Base-by-base conservation (phyloP, 176 grass and related monocot genomes). In the Raddia distichophylla region DNA sequence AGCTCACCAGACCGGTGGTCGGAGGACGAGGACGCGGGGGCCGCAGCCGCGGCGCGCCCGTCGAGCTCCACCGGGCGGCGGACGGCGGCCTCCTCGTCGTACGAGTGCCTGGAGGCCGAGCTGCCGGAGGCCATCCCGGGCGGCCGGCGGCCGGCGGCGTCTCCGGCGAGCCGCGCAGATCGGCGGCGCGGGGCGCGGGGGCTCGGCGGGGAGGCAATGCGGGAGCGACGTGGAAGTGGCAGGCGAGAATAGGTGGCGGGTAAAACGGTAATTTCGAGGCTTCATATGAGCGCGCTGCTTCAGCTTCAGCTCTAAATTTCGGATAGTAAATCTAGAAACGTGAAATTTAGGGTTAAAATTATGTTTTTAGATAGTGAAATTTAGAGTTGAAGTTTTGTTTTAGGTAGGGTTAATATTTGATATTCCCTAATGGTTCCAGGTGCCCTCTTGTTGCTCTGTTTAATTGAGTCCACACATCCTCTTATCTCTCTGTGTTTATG, bases 71-170 rank as follows among this genome's bases (percentile, higher is more conserved):
- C 79, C 42, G 90, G 80, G 5, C 72, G 77, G 69, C 86, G 76
- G 11, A 74, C 53, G 11, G 43, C 90, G 16, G 88, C 92, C 90
- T 93, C 95, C 86, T 98, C 95, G 62, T 95, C 92, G 74, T 87
- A 90, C 10, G 73, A 43, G 50, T 80, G 86, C 40, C 85, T 59
- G 43, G 16, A 66, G 43, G 50, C 78, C 54, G 86, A 86, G 55
- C 66, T 64, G 32, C 66, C 45, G 7, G 75, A 66, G 48, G 71
- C 49, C 73, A 86, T 86, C 84, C 51, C 80, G 22, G 49, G 33
- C 35, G n/a, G 27, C 27, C 52, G n/a, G n/a, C 8, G 45, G 64
- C 58, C 83, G 69, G 37, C 64, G 74, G 14, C 19, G 63, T 85
- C 69, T 89, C 80, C 86, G 72, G 60, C 78, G 82, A 79, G 79